Conservation (phyloP, 768 basidiomycete genomes). For the Naganishia onofrii region DNA sequence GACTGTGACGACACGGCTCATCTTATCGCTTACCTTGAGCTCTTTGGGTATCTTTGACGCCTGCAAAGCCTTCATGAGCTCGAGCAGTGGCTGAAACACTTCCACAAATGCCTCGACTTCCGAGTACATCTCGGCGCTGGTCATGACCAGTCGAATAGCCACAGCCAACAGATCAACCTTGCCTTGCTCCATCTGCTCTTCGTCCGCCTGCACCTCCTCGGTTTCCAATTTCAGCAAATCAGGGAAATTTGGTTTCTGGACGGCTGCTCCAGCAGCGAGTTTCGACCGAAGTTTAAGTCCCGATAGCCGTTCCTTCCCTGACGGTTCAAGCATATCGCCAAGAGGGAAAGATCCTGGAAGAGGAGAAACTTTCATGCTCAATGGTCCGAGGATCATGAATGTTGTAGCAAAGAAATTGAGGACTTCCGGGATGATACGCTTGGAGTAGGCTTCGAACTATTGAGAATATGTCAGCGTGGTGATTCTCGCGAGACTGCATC, state of each 20-base stretch:
- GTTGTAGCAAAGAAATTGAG: constrained; percentile 74
- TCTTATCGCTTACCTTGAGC: constrained; percentile 59
- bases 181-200: constrained; percentile 54
- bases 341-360: constrained; percentile 70
- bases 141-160: constrained; percentile 66
- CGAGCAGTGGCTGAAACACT: constrained; percentile 67
- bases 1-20: background rate
- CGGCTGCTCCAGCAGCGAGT: constrained; percentile 40
- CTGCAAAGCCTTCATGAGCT: constrained; percentile 62
- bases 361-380: constrained; percentile 54
- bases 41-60: constrained; percentile 55
- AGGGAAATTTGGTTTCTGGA: constrained; percentile 36
- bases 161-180: constrained; percentile 71
- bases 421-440: constrained; percentile 83
- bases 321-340: constrained; percentile 56
- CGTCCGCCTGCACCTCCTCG: constrained; percentile 1
- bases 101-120: constrained; percentile 72
- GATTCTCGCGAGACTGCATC: background rate
- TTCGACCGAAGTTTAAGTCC: constrained; percentile 54
- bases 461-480: background rate
- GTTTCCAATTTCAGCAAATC: constrained; percentile 13
- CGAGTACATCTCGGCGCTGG: constrained; percentile 75
- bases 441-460: constrained; percentile 80
- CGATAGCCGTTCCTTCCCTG: constrained; percentile 52
- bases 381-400: constrained; percentile 70